Conservation (phyloP, 352 stramenopile genomes). For the Phytopythium chamaehyphon region DNA sequence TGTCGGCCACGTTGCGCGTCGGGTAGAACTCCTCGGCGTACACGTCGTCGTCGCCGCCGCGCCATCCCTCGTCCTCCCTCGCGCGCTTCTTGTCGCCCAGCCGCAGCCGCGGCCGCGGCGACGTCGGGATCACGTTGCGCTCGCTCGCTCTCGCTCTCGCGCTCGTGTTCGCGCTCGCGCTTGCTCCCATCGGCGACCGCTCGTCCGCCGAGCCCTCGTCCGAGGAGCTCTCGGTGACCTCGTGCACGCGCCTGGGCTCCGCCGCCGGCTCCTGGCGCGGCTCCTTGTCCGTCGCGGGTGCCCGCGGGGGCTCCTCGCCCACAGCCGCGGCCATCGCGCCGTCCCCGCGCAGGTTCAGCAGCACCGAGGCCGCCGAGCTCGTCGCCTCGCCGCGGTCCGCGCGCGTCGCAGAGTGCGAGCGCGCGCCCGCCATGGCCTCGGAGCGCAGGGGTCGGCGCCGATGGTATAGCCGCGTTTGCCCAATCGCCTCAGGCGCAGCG, state of each 20-base stretch:
- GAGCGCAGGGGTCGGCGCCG: too few species aligned
- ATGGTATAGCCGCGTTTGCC: conserved; percentile 1
- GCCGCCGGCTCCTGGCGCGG: not conserved
- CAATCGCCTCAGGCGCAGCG: not conserved
- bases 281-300: not conserved
- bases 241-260: conserved; percentile 17
- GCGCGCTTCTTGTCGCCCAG: not conserved
- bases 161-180: not conserved
- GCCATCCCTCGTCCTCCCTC: too few species aligned
- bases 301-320: not conserved
- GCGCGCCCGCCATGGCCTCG: not conserved
- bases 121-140: conserved; percentile 3
- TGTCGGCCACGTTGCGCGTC: conserved; percentile 39
- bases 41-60: not conserved
- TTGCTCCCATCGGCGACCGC: not conserved
- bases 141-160: not conserved
- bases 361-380: conserved; percentile 2
- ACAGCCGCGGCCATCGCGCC: conserved; percentile 1
- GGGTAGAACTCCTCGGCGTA: conserved; percentile 21
- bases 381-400: not conserved
- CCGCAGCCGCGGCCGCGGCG: not conserved
- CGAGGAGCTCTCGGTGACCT: conserved; percentile 35
- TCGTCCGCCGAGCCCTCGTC: conserved; percentile 25
- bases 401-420: conserved; percentile 2
- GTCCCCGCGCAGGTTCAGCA: conserved; percentile 5